Conservation (phyloP, 306 rosid species). For the Vigna angularis region DNA sequence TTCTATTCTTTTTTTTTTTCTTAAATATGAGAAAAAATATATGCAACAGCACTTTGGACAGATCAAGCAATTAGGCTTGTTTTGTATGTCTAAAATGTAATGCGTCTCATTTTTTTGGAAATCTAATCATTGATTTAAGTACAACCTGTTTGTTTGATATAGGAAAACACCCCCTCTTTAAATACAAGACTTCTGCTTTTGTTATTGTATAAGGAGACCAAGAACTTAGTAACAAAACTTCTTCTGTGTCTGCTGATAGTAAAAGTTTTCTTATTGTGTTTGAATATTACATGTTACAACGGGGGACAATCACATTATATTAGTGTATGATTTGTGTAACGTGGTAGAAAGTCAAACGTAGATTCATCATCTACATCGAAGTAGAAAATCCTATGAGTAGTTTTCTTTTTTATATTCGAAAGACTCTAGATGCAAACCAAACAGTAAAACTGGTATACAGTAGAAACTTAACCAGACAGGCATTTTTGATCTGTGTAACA, state of each 20-base stretch:
- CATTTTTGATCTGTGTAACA: neutral
- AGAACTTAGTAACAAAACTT: neutral
- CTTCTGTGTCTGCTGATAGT: neutral
- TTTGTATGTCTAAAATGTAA: neutral
- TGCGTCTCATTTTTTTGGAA: neutral
- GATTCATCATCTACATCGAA: too few species aligned
- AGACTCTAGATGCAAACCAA: too few species aligned
- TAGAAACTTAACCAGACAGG: neutral
- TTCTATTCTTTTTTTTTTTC: slow-evolving; percentile 29
- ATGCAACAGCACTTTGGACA: slow-evolving; percentile 13
- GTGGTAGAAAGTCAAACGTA: too few species aligned
- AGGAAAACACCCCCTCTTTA: neutral
- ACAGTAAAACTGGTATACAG: too few species aligned
- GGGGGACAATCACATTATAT: neutral
- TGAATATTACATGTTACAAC: neutral
- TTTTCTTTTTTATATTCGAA: too few species aligned
- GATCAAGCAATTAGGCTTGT: slow-evolving; percentile 10
- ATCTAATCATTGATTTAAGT: neutral
- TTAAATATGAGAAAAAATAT: slow-evolving; percentile 39
- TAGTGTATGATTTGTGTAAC: too few species aligned
- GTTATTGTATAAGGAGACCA: too few species aligned
- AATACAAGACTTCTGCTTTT: too few species aligned
- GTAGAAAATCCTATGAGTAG: too few species aligned
- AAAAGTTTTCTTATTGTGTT: neutral
- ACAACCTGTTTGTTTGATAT: neutral